Evolutionary conservation across 108 stramenopile species (phyloP).

Genomic region (Cylindrotheca fusiformis): DNA sequence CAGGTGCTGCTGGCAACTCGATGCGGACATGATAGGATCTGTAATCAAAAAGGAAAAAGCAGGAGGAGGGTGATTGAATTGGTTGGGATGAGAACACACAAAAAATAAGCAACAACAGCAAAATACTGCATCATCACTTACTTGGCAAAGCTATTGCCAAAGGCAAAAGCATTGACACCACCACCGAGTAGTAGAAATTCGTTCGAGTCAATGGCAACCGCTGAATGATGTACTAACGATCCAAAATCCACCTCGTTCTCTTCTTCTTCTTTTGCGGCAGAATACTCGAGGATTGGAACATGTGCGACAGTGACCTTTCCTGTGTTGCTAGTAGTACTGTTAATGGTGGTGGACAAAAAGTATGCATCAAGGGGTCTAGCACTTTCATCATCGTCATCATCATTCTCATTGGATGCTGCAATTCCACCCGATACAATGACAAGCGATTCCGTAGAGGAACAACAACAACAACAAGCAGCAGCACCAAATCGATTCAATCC

Average conservation of each 20-base stretch:
- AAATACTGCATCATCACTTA: conserved; percentile 17
- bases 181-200: conserved; percentile 55
- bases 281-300: neutral
- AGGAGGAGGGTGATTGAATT: too few species aligned
- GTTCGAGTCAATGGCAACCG: conserved; percentile 30
- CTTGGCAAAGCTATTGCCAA: conserved; percentile 66
- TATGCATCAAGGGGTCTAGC: neutral
- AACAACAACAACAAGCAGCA: too few species aligned
- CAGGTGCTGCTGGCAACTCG: neutral
- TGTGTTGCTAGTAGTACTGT: neutral
- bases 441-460: neutral
- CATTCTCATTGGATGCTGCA: conserved; percentile 9
- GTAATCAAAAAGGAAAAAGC: neutral
- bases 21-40: neutral
- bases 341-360: too few species aligned
- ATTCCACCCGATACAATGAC: conserved; percentile 29
- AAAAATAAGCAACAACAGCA: neutral
- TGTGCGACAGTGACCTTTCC: neutral
- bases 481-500: neutral
- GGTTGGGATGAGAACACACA: neutral
- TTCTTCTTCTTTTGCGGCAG: neutral
- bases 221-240: conserved; percentile 53
- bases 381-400: neutral
- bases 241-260: conserved; percentile 40
- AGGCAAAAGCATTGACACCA: conserved; percentile 77